phyloP scores from a whole-genome alignment of 2,329 filamentous ascomycete genomes.

The Hymenoscyphus fructigenus region DNA sequence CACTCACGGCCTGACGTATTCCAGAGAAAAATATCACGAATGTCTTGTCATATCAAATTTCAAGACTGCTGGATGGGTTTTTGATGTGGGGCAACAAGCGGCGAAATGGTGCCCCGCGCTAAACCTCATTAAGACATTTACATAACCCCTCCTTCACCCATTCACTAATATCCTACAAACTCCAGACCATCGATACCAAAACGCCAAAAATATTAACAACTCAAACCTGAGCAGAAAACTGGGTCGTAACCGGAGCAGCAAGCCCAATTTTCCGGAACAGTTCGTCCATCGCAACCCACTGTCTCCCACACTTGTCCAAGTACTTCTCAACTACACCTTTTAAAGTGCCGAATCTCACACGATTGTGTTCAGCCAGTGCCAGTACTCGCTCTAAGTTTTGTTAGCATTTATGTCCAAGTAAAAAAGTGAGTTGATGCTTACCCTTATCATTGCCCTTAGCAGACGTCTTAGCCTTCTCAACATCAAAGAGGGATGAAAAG shows the following conservation, averaged over 20 bases:
- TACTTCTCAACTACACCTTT: slow-evolving; percentile 78
- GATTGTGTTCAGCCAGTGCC: slow-evolving; percentile 79
- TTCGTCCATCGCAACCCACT: slow-evolving; percentile 92
- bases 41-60: neutral
- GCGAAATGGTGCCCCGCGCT: neutral
- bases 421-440: slow-evolving; percentile 20
- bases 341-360: slow-evolving; percentile 72
- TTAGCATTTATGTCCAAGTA: no score
- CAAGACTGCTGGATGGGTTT: neutral
- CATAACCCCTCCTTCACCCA: neutral
- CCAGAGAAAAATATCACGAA: neutral
- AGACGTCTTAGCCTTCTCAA: slow-evolving; percentile 70
- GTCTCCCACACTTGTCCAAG: slow-evolving; percentile 82
- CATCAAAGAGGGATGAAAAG: slow-evolving; percentile 80
- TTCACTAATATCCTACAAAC: slow-evolving; percentile 24
- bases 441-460: slow-evolving; percentile 49
- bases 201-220: slow-evolving; percentile 13
- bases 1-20: neutral
- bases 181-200: slow-evolving; percentile 17
- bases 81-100: neutral
- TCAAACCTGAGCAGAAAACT: neutral
- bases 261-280: slow-evolving; percentile 69
- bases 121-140: neutral
- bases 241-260: neutral
- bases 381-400: slow-evolving; percentile 48